Evolutionary conservation across 2,329 filamentous ascomycete species (phyloP), one percentile per base, ranked within the genome.

Genomic region (Lasiodiplodia sp.): DNA sequence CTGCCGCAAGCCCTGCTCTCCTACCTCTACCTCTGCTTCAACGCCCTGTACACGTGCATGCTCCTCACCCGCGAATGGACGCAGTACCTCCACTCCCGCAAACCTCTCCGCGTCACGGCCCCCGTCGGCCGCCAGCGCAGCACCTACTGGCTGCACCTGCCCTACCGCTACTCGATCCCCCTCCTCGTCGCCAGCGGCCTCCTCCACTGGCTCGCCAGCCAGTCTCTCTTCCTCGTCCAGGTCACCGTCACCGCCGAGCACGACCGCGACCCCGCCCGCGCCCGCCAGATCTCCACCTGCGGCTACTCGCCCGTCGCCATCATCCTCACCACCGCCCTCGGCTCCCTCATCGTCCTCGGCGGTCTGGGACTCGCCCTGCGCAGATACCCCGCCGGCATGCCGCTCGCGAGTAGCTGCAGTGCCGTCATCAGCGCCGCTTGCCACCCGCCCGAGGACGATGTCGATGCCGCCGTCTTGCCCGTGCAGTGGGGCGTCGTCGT

Each of bases 21-120:
- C 0, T 74, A 83, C 25, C 44, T 85, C 0, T 86, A 87, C 70
- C 74, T 85, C 8, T 73, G 78, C 2, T 83, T 81, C 74, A 86
- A 86, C 70, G 75, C 76, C 3, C 75, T 86, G 4, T 76, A 83
- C 25, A 87, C 83, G 0, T 78, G 74, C 7, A 85, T 86, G 76
- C 77, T 85, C 1, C 71, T 83, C 0, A 82, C 81, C 0, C 72
- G 76, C 6, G 86, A 88, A 74, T 88, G 81, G 74, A 79, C 76
- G 47, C 70, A 72, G 0, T 86, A 82, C 73, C 74, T 77, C 1
- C 21, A 68, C 0, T 2, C 71, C 0, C 74, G 74, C 4, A 82
- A 81, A 65, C 55, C 72, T 0, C 75, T 84, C 0, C 77, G 82
- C 1, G 82, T 83, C 1, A 81, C 79, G 2, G 37, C 53, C 1